Evolutionary conservation across 768 basidiomycete genomes (phyloP).

Genomic region (Tulasnella sp.): DNA sequence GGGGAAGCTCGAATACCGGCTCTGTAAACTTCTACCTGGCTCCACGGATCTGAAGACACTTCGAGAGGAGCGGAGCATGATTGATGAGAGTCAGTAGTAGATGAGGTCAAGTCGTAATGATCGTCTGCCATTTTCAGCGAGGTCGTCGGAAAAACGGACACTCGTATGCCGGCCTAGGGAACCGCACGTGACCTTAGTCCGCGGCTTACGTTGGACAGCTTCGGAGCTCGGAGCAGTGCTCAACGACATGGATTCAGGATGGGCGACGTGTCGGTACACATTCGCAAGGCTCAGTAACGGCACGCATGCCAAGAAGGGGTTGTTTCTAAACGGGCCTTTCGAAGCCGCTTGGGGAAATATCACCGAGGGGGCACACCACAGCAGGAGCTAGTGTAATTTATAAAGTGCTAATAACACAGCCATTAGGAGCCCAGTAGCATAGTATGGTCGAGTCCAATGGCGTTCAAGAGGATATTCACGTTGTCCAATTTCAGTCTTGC

Average conservation of each 20-base stretch:
- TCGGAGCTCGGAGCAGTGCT: background rate
- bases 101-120: background rate
- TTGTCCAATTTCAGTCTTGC: slow-evolving; percentile 79
- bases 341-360: background rate
- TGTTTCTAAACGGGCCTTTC: background rate
- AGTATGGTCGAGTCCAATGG: slow-evolving; percentile 56
- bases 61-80: background rate
- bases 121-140: background rate
- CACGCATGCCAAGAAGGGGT: background rate
- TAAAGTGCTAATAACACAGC: background rate
- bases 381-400: background rate
- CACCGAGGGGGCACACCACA: background rate
- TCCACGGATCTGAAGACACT: slow-evolving; percentile 2
- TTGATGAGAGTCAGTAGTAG: background rate
- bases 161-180: background rate
- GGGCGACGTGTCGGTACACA: background rate
- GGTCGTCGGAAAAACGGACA: slow-evolving; percentile 10
- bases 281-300: no score
- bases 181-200: background rate
- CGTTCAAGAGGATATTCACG: slow-evolving; percentile 79
- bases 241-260: background rate
- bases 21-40: slow-evolving; percentile 9
- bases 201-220: background rate
- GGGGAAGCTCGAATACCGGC: background rate
- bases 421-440: slow-evolving; percentile 24